These are phyloP conservation scores for Penicillium sp. DNA, from an alignment of 2,329 filamentous ascomycete genomes.

Conservation along the genomic window DNA sequence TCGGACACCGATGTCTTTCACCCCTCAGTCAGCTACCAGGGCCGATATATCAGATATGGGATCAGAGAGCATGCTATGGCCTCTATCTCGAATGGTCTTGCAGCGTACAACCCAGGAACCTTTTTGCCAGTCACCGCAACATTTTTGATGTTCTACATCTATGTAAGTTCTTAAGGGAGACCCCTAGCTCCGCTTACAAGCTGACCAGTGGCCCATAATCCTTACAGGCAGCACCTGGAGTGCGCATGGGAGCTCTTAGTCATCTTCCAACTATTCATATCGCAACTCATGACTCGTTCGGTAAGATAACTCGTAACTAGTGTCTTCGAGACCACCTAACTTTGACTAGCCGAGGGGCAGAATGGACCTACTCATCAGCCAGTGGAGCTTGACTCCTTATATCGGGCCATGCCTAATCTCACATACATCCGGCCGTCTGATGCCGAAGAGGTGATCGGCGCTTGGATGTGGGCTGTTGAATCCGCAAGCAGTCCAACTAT, in stretches of 20 bases:
- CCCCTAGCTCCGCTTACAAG: no score
- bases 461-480: conserved; percentile 50
- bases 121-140: conserved; percentile 56
- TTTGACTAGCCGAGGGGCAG: conserved; percentile 47
- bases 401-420: conserved; percentile 60
- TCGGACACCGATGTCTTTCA: conserved; percentile 11
- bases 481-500: conserved; percentile 45
- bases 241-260: conserved; percentile 59
- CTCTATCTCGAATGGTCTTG: conserved; percentile 74
- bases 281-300: conserved; percentile 60
- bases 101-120: conserved; percentile 50
- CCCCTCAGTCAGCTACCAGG: conserved; percentile 34
- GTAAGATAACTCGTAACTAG: no score
- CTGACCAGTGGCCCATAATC: no score
- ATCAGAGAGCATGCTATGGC: conserved; percentile 92
- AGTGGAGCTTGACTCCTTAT: conserved; percentile 54
- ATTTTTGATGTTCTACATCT: conserved; percentile 61
- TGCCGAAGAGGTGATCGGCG: conserved; percentile 56
- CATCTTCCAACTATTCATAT: conserved; percentile 56
- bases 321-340: no score
- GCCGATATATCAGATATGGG: conserved; percentile 73
- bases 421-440: conserved; percentile 59
- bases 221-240: conserved; percentile 47
- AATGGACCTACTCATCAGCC: conserved; percentile 63
- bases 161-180: no score